Evolutionary conservation across 169 alveolate genomes (phyloP).

Genomic region (Cryptosporidium canis): DNA sequence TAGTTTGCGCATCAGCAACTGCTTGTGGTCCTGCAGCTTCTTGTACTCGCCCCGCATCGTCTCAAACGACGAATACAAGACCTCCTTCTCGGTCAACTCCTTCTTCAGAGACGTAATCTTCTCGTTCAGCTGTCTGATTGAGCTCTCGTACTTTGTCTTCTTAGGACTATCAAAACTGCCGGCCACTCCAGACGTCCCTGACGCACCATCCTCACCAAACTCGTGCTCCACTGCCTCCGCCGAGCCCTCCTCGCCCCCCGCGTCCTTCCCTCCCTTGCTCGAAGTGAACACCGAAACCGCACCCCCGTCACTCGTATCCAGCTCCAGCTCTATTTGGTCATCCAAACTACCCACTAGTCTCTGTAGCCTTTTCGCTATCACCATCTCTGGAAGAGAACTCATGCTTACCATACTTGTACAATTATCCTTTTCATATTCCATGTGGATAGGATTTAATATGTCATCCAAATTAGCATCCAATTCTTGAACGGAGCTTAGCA

Average conservation of each 20-base stretch:
- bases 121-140: constrained; percentile 18
- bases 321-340: neutral
- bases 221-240: neutral
- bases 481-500: constrained; percentile 9
- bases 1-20: constrained; percentile 27
- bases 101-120: constrained; percentile 16
- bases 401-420: neutral
- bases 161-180: constrained; percentile 37
- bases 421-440: neutral
- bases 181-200: neutral
- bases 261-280: neutral
- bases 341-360: neutral
- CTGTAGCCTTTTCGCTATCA: neutral
- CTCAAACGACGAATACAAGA: constrained; percentile 5
- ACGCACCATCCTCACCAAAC: neutral
- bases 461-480: constrained; percentile 31
- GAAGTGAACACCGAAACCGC: neutral
- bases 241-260: neutral
- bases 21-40: constrained; percentile 51
- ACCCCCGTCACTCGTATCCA: neutral
- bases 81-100: constrained; percentile 22
- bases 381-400: neutral
- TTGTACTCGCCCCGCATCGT: constrained; percentile 37
- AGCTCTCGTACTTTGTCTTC: constrained; percentile 1
- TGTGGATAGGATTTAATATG: constrained; percentile 25